Base-by-base conservation (phyloP, 371 early-diverging fungal species). In the Rhizopus stolonifer region DNA sequence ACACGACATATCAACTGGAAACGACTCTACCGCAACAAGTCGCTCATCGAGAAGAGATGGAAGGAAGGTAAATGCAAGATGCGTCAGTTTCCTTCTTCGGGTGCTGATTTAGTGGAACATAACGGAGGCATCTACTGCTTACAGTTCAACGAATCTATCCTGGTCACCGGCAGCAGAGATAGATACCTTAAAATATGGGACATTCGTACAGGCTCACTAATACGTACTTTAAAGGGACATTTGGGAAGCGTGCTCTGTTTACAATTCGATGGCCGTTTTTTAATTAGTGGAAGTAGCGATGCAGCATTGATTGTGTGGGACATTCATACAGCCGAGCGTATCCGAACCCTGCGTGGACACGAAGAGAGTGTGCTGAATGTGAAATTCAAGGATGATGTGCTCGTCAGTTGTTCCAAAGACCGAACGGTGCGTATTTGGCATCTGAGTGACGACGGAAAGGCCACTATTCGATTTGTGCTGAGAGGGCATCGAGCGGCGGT, bases 51-150 rank as follows among this genome's bases (percentile, higher is more conserved):
- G 38, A 63, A 52, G 13, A 86, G 91, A 52, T 94, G 95, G 91
- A 67, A 64, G 11, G 56, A 64, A 11, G 92, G 90, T 3, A 60
- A 68, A 40, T 85, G 74, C 48, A 75, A 73, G 8, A 68, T 79
- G 13, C 69, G 76, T 22, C 69, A 75, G 10, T 79, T 90, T 26
- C 82, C 86, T 36, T 49, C 72, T 2, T 47, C 70, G 1, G 14
- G 51, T 21, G 47, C 44, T n/a, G 9, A 7, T 4, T n/a, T 47
- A 13, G 24, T 7, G 6, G 36, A 34, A 19, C 99, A 98, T 61
- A 56, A 74, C 0, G 98, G 96, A 52, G 87, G 93, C 21, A 91
- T 99, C 26, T 94, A 98, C 57, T 93, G 93, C 59, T 74, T 95
- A 11, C 96, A 92, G 66, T 89, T 90, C 56, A 89, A 90, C 54